A percentile compares a stretch with the other conserved stretches of the same genome.
These are phyloP conservation scores for Nannizziopsis arthrosporioides DNA, from an alignment of 2,329 filamentous ascomycete species.

Conservation along the genomic window DNA sequence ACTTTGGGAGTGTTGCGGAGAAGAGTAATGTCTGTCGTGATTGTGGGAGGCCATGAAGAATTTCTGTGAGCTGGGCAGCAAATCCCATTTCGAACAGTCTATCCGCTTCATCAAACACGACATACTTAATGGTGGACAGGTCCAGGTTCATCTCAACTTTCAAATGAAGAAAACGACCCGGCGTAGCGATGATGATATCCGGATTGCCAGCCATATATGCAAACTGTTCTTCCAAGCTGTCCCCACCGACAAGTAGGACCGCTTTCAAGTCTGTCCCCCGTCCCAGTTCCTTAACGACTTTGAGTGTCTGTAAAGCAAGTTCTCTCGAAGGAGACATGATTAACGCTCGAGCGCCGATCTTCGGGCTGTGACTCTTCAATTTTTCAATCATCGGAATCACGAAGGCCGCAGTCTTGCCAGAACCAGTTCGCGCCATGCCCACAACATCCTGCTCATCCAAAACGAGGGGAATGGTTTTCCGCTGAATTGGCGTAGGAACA, in stretches of 20 bases:
- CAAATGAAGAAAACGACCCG: slow-evolving; percentile 87
- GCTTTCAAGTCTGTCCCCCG: slow-evolving; percentile 81
- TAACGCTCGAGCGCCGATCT: slow-evolving; percentile 73
- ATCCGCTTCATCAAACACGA: slow-evolving; percentile 96
- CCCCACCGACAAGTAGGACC: slow-evolving; percentile 86
- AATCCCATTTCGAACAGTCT: slow-evolving; percentile 98
- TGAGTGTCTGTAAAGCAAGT: slow-evolving; percentile 84
- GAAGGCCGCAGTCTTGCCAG: slow-evolving; percentile 95
- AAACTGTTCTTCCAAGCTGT: slow-evolving; percentile 93
- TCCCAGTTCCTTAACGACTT: slow-evolving; percentile 90
- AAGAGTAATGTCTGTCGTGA: slow-evolving; percentile 86
- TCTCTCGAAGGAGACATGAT: slow-evolving; percentile 89
- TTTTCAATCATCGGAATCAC: slow-evolving; percentile 97
- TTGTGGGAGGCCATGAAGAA: slow-evolving; percentile 72
- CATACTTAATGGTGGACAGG: slow-evolving; percentile 80
- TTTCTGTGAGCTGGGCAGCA: slow-evolving; percentile 81
- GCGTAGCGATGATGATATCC: slow-evolving; percentile 93
- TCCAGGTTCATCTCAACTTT: slow-evolving; percentile 95
- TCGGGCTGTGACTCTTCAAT: slow-evolving; percentile 73
- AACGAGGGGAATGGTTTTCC: slow-evolving; percentile 88
- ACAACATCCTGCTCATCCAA: slow-evolving; percentile 91
- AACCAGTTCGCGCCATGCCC: slow-evolving; percentile 97
- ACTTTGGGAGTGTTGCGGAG: slow-evolving; percentile 87
- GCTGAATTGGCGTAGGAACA: slow-evolving; percentile 91
- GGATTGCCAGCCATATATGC: slow-evolving; percentile 85